Base-by-base conservation (phyloP, 345 rosid species). In the Euclidium syriacum region DNA sequence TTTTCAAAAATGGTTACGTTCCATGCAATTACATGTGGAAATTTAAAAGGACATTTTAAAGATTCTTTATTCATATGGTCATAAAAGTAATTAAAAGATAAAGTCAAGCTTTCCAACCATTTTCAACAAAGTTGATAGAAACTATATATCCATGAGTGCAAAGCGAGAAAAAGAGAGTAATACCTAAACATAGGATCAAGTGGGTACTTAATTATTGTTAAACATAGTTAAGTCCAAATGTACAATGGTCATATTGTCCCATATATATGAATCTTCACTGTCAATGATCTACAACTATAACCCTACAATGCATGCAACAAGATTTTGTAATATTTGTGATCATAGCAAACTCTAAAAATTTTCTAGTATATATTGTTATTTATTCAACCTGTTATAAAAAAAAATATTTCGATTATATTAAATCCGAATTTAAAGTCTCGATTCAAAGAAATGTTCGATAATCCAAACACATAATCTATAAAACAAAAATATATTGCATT, bases 101-200 rank as follows among this genome's bases (percentile, higher is more conserved):
- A 70, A 70, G 74, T 62, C 17, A 29, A 57, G 27, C 74, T 70
- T 54, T 62, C 66, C 67, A 61, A 69, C 62, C 50, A 52, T 44
- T 69, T 52, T 44, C 73, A 49, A 60, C 73, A 69, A 69, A 69
- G 73, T 69, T 69, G 73, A 69, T 44, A 33, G 63, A 53, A 53
- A 62, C 62, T 44, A 42, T 5, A 29, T 29, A 29, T 62, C 52
- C 55, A 69, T 36, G 47, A 69, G 57, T 44, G 68, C 56, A 52
- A 62, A 35, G 55, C 36, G 18, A 42, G 10, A 23, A 40, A 68
- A 52, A 35, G 62, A 69, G 68, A 43, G 67, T 61, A 69, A 62
- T 61, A 61, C 73, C 68, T 62, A 69, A 69, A 69, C 68, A 61
- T 69, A 69, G 40, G 41, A 61, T 18, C 68, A 69, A 52, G 43